Conservation (phyloP, 257 asterid genomes). For the Solanum ossicruentum region DNA sequence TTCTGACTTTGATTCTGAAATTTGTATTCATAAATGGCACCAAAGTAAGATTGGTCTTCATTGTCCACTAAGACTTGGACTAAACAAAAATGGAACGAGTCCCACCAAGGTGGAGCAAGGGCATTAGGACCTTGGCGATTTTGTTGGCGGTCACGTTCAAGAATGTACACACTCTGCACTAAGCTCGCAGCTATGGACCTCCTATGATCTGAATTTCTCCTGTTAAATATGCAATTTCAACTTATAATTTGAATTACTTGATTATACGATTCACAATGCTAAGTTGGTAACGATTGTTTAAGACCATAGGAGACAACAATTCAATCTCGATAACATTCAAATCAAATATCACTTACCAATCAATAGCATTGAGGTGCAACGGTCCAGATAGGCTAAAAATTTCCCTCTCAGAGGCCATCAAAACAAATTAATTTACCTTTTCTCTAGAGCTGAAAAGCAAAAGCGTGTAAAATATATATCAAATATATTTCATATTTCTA, state of each 20-base stretch:
- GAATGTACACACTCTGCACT: constrained; percentile 51
- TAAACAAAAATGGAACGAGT: constrained; percentile 39
- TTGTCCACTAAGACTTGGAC: constrained; percentile 27
- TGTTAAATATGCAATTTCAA: neutral
- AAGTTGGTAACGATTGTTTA: too few species aligned
- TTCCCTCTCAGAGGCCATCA: constrained; percentile 42
- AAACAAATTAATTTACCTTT: neutral
- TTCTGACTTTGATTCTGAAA: constrained; percentile 1
- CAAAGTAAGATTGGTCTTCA: constrained; percentile 44
- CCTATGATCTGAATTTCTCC: constrained; percentile 51
- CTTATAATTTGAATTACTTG: neutral
- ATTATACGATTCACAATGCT: too few species aligned
- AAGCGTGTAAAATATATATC: neutral
- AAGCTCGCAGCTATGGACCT: constrained; percentile 55
- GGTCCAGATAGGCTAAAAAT: constrained; percentile 48
- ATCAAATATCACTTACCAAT: constrained; percentile 36
- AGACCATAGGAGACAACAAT: neutral
- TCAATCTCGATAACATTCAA: neutral
- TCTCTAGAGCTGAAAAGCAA: neutral
- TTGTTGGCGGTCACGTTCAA: constrained; percentile 51
- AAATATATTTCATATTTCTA: too few species aligned
- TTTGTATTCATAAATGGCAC: constrained; percentile 41
- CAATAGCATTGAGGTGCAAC: constrained; percentile 29
- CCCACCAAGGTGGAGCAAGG: constrained; percentile 76
- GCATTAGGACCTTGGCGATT: constrained; percentile 37